phyloP scores from a whole-genome alignment of 2,329 filamentous ascomycete genomes.

The Aspergillus udagawae region DNA sequence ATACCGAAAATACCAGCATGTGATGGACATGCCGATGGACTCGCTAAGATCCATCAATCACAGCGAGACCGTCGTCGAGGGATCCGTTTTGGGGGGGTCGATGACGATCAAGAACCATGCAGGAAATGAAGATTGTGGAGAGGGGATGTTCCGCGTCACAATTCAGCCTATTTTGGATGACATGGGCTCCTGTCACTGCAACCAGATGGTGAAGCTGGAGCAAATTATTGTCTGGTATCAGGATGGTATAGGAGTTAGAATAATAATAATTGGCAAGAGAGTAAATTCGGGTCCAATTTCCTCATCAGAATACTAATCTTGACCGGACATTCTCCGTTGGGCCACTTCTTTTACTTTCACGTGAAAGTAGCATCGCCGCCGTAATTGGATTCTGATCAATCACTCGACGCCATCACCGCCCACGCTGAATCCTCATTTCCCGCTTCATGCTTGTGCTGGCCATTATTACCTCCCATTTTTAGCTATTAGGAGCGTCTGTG shows the following conservation, averaged over 20 bases:
- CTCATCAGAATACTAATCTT: background rate
- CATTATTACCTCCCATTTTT: background rate
- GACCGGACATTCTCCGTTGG: background rate
- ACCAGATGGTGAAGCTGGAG: background rate
- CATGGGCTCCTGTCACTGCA: background rate
- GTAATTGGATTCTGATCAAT: background rate
- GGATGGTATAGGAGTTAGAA: background rate
- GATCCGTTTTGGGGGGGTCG: background rate
- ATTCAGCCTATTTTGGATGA: background rate
- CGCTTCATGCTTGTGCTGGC: background rate
- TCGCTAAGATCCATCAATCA: background rate
- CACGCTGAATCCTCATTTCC: background rate
- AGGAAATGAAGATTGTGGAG: background rate
- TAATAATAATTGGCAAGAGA: background rate
- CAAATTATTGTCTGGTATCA: background rate
- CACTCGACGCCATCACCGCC: background rate
- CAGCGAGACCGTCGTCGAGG: background rate
- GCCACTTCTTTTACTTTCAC: conserved; percentile 1
- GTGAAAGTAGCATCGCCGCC: background rate
- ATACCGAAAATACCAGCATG: background rate
- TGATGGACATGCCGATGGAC: background rate
- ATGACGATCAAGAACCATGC: background rate
- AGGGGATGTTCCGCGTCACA: background rate
- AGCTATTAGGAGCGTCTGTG: background rate
- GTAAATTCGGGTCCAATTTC: background rate